A percentile compares a stretch with the other conserved stretches of the same genome.
Evolutionary conservation across 2,329 filamentous ascomycete genomes (phyloP).

Genomic region (Cladosporium austrohemisphaericum): DNA sequence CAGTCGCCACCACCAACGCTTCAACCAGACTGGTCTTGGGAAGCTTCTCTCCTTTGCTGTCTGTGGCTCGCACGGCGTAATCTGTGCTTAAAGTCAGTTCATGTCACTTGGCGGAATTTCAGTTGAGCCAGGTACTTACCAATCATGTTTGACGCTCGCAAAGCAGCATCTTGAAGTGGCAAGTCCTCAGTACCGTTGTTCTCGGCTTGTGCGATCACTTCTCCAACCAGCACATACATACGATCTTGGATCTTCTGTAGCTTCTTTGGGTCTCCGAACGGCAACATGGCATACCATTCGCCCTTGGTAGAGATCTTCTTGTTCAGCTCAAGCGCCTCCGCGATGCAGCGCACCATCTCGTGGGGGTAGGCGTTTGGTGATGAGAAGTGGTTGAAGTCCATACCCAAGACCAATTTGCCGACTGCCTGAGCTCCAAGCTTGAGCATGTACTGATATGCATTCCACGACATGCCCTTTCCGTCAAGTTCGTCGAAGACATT

Average conservation of each 20-base stretch:
- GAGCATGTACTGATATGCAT: constrained; percentile 50
- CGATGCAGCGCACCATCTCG: constrained; percentile 50
- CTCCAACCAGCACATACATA: constrained; percentile 41
- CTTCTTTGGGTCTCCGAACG: constrained; percentile 54
- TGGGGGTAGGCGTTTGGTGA: constrained; percentile 46
- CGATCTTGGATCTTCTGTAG: constrained; percentile 35
- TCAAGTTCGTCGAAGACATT: constrained; percentile 49
- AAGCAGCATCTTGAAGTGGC: constrained; percentile 37
- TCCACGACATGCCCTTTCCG: constrained; percentile 41
- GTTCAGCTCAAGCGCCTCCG: constrained; percentile 52
- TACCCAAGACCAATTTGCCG: constrained; percentile 43
- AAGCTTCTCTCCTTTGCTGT: constrained; percentile 54
- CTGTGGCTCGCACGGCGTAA: constrained; percentile 52
- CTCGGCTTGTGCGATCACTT: constrained; percentile 23
- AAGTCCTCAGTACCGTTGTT: constrained; percentile 34
- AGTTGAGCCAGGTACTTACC: not conserved
- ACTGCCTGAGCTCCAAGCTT: constrained; percentile 46
- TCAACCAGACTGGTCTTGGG: constrained; percentile 41
- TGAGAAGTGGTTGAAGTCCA: constrained; percentile 46
- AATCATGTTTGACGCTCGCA: constrained; percentile 29
- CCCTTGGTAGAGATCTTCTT: constrained; percentile 56
- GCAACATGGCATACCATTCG: constrained; percentile 54
- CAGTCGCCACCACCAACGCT: constrained; percentile 51
- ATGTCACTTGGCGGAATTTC: constrained; percentile 16
- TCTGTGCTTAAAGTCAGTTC: constrained; percentile 35